These are phyloP conservation scores for Emergomyces orientalis DNA, from an alignment of 2,329 filamentous ascomycete genomes.

Conservation along the genomic window DNA sequence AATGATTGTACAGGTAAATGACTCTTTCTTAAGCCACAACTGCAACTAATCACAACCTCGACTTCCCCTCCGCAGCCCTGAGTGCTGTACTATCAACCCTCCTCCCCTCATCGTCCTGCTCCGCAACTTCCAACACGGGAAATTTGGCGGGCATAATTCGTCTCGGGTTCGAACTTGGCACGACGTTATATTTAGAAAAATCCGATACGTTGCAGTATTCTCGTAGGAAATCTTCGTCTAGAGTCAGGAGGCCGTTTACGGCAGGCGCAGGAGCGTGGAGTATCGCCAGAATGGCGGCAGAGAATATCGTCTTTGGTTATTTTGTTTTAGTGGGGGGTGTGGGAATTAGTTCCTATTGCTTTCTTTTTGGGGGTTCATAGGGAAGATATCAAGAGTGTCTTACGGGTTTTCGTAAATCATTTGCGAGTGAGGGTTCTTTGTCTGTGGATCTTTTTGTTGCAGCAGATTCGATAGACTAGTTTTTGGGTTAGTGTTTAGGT, in stretches of 20 bases:
- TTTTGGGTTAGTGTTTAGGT: neutral
- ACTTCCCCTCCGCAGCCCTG: conserved; percentile 8
- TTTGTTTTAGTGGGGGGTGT: neutral
- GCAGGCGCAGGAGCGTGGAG: conserved; percentile 48
- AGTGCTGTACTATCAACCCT: conserved; percentile 56
- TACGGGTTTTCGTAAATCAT: conserved; percentile 55
- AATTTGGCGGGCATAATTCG: conserved; percentile 68
- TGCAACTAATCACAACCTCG: conserved; percentile 19
- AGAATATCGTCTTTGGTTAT: conserved; percentile 55
- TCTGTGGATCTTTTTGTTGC: conserved; percentile 52
- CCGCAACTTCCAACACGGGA: conserved; percentile 61
- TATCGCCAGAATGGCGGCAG: conserved; percentile 68
- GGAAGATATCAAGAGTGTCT: conserved; percentile 11
- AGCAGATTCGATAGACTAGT: conserved; percentile 60
- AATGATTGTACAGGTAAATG: neutral
- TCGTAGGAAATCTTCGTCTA: conserved; percentile 75
- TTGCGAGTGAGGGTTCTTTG: conserved; percentile 39
- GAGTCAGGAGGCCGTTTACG: conserved; percentile 62
- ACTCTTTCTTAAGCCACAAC: neutral
- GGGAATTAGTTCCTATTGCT: neutral
- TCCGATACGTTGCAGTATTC: conserved; percentile 55
- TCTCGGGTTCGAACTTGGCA: conserved; percentile 54
- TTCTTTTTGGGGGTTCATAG: neutral
- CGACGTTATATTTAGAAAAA: conserved; percentile 63
- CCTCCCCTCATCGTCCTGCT: conserved; percentile 71